phyloP scores from a whole-genome alignment of 306 rosid species.

The Lathyrus tuberosus region DNA sequence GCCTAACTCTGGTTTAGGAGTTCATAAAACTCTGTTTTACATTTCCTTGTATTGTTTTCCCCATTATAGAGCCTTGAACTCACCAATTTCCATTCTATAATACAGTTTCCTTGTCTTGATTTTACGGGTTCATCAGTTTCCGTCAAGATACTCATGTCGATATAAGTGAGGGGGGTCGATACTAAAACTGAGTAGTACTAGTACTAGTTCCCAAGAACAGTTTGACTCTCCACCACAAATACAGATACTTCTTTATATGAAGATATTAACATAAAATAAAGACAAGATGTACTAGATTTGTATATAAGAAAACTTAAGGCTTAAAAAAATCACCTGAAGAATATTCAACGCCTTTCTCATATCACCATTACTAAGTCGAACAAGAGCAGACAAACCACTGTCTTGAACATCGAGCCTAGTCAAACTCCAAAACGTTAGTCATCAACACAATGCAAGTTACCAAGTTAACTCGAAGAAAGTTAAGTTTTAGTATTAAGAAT shows the following conservation, averaged over 20 bases:
- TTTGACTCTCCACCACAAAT: neutral
- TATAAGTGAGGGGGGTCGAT: neutral
- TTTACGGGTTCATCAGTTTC: no score
- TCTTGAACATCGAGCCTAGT: constrained; percentile 82
- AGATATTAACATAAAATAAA: constrained; percentile 26
- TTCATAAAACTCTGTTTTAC: no score
- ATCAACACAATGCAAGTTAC: constrained; percentile 34
- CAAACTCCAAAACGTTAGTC: constrained; percentile 32
- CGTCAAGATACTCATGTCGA: neutral
- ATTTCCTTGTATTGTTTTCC: no score
- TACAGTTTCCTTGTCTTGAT: no score
- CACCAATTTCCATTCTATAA: no score
- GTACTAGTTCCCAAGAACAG: constrained; percentile 9
- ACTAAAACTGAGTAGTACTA: constrained; percentile 16
- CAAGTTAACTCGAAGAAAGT: neutral
- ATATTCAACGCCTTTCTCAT: constrained; percentile 94
- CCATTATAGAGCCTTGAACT: no score
- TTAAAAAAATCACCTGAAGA: constrained; percentile 64
- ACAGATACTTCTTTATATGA: constrained; percentile 24
- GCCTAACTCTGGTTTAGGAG: no score
- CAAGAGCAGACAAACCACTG: constrained; percentile 74
- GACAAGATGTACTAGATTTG: constrained; percentile 7
- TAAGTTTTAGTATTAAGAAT: constrained; percentile 2
- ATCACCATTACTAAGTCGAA: constrained; percentile 90
- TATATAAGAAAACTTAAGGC: constrained; percentile 13